Evolutionary conservation across 805 yeast genomes (phyloP).

Genomic region (Candida hungchunana): DNA sequence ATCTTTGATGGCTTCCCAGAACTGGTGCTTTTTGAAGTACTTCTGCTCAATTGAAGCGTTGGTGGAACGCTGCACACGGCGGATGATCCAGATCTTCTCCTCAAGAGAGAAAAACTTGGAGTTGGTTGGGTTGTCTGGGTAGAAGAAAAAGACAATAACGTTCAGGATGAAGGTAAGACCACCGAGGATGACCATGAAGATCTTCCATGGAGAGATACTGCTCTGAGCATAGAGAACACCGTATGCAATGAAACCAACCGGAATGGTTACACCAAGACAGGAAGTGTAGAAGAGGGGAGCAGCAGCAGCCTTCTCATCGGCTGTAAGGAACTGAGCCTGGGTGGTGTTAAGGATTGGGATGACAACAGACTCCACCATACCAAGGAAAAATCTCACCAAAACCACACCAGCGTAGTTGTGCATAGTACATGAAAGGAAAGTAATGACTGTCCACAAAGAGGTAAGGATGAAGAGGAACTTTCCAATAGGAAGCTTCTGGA

Average conservation of each 20-base stretch:
- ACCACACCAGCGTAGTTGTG: constrained; percentile 41
- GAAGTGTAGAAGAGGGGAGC: constrained; percentile 52
- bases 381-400: constrained; percentile 46
- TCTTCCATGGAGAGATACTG: constrained; percentile 41
- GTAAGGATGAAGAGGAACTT: constrained; percentile 34
- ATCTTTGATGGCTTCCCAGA: constrained; percentile 41
- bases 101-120: constrained; percentile 43
- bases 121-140: constrained; percentile 55
- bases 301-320: constrained; percentile 43
- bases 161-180: constrained; percentile 43
- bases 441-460: constrained; percentile 41
- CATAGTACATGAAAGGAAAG: constrained; percentile 45
- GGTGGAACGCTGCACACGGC: constrained; percentile 36
- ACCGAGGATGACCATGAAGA: constrained; percentile 54
- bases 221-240: constrained; percentile 32
- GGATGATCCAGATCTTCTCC: constrained; percentile 49
- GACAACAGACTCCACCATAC: constrained; percentile 44
- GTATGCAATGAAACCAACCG: constrained; percentile 46
- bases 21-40: constrained; percentile 38
- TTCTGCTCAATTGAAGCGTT: constrained; percentile 41
- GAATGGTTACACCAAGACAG: constrained; percentile 48
- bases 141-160: constrained; percentile 33
- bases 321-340: constrained; percentile 46
- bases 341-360: constrained; percentile 43
- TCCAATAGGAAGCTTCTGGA: constrained; percentile 42